Conservation (phyloP, 1,139 yeast genomes). For the Nakaseomyces sp. region DNA sequence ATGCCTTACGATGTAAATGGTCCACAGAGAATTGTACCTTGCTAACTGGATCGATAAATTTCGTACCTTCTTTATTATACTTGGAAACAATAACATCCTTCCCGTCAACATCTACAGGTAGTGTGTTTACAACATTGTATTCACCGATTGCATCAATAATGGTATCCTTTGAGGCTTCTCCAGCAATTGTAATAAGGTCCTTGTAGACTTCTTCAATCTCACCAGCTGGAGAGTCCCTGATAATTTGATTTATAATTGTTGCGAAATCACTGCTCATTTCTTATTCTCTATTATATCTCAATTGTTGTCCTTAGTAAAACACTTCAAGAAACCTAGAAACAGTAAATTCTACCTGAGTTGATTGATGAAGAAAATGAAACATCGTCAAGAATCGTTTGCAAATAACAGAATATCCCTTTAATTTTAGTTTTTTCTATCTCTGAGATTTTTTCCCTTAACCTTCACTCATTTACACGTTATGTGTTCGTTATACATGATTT, state of each 20-base stretch:
- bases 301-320: not conserved
- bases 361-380: no score
- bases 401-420: no score
- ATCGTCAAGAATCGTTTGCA: no score
- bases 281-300: not conserved
- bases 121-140: constrained; percentile 38
- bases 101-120: constrained; percentile 35
- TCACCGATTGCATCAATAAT: constrained; percentile 34
- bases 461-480: no score
- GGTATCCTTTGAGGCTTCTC: constrained; percentile 27
- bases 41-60: constrained; percentile 40
- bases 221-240: constrained; percentile 32
- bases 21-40: constrained; percentile 56
- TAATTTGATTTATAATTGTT: constrained; percentile 16
- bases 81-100: constrained; percentile 36
- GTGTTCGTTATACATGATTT: no score
- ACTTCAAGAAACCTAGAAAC: not conserved
- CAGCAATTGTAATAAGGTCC: constrained; percentile 30
- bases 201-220: constrained; percentile 31
- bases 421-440: no score
- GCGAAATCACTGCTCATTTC: not conserved
- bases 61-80: constrained; percentile 40
- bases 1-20: constrained; percentile 38
- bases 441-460: no score
- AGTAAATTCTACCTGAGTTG: no score